These are phyloP conservation scores for Coleophoma crateriformis DNA, from an alignment of 2,329 filamentous ascomycete genomes.

Conservation along the genomic window DNA sequence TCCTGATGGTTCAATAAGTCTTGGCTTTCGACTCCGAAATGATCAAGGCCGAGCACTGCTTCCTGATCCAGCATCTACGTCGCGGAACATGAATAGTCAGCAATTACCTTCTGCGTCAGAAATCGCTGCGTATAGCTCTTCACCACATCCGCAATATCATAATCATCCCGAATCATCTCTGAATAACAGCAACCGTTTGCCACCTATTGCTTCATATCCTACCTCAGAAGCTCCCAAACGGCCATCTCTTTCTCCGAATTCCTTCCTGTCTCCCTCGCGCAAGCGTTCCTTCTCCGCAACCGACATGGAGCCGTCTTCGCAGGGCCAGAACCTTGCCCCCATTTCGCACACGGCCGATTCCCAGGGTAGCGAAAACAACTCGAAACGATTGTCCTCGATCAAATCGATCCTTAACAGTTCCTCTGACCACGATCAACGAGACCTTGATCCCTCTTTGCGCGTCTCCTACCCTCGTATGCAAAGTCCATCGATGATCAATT, in stretches of 20 bases:
- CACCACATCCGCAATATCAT: slow-evolving; percentile 8
- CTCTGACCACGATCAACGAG: slow-evolving; percentile 12
- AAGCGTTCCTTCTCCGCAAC: slow-evolving; percentile 64
- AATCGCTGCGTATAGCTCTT: slow-evolving; percentile 36
- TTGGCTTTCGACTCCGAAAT: slow-evolving; percentile 47
- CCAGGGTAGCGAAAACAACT: slow-evolving; percentile 36
- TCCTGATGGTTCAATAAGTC: slow-evolving; percentile 59
- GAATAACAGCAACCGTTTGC: slow-evolving; percentile 52
- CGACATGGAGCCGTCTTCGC: slow-evolving; percentile 40
- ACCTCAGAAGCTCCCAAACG: slow-evolving; percentile 32
- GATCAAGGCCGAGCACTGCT: slow-evolving; percentile 20
- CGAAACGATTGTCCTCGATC: slow-evolving; percentile 67
- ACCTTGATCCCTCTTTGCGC: neutral
- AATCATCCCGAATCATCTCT: slow-evolving; percentile 36
- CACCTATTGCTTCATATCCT: slow-evolving; percentile 36
- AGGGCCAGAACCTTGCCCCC: slow-evolving; percentile 1
- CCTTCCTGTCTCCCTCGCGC: slow-evolving; percentile 51
- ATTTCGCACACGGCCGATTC: neutral
- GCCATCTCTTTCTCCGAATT: slow-evolving; percentile 54
- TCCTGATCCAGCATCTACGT: slow-evolving; percentile 19
- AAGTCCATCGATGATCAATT: slow-evolving; percentile 21
- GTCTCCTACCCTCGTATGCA: neutral
- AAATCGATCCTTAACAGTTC: slow-evolving; percentile 63
- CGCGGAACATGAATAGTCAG: slow-evolving; percentile 19
- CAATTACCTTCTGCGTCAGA: slow-evolving; percentile 38